Percentiles rank a stretch among this genome's conserved stretches.
phyloP scores from a whole-genome alignment of 1,284 basidiomycete species.

The Erythrobasidium hasegawianum region DNA sequence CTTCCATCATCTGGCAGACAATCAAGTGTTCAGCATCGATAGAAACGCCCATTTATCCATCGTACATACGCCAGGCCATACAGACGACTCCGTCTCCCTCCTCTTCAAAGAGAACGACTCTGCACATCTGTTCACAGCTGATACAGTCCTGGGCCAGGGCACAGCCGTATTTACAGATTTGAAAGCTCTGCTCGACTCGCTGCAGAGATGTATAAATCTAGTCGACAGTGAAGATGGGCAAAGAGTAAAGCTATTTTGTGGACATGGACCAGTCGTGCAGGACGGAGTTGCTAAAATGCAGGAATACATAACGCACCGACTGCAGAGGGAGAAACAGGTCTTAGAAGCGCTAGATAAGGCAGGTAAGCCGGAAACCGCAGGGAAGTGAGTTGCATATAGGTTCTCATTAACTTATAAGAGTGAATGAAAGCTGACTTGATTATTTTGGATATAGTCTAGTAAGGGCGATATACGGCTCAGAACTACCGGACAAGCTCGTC shows the following conservation, averaged over 20 bases:
- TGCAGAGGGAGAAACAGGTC: constrained; percentile 79
- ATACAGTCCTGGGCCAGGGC: constrained; percentile 85
- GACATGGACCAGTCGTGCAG: constrained; percentile 73
- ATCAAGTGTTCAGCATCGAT: constrained; percentile 53
- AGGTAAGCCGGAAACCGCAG: constrained; percentile 20
- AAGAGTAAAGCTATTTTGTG: constrained; percentile 77
- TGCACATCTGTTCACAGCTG: constrained; percentile 75
- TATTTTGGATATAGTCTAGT: constrained; percentile 27
- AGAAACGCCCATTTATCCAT: constrained; percentile 50
- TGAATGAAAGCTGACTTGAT: no score
- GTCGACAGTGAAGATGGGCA: constrained; percentile 36
- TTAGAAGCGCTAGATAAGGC: constrained; percentile 56
- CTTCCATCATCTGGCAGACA: constrained; percentile 44
- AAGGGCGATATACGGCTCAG: constrained; percentile 38
- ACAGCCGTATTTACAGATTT: constrained; percentile 88
- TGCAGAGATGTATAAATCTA: constrained; percentile 52
- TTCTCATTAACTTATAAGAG: no score
- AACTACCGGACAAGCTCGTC: constrained; percentile 62
- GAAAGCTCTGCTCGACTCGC: constrained; percentile 63
- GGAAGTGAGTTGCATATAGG: constrained; percentile 34
- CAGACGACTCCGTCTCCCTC: constrained; percentile 69
- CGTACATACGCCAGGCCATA: constrained; percentile 86
- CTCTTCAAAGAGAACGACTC: constrained; percentile 50
- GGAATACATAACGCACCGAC: constrained; percentile 74
- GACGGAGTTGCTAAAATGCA: constrained; percentile 59